Conservation (phyloP, 2,329 filamentous ascomycete species). For the Zymoseptoria pseudotritici region DNA sequence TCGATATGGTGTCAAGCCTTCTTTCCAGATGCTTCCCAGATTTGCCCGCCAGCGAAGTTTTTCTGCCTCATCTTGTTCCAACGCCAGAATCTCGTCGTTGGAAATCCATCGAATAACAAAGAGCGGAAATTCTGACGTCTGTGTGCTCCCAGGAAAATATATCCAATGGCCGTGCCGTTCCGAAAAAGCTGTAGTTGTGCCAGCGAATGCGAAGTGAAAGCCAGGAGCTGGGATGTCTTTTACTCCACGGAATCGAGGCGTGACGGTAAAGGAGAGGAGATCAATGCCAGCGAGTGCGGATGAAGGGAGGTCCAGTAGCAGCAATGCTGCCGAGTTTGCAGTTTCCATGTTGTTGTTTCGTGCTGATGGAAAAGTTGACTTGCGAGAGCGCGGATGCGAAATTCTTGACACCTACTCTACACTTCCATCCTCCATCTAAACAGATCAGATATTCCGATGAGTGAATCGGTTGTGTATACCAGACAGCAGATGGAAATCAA, state of each 20-base stretch:
- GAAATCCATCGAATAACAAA: constrained; percentile 52
- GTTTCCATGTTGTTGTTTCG: constrained; percentile 17
- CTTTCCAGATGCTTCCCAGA: constrained; percentile 49
- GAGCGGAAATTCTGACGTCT: constrained; percentile 26
- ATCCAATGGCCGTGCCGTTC: constrained; percentile 54
- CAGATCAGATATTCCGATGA: background rate
- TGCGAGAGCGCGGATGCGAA: background rate
- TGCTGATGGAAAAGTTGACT: background rate
- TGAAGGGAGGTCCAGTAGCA: constrained; percentile 40
- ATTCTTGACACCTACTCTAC: background rate
- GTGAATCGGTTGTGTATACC: background rate
- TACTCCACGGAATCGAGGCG: constrained; percentile 54
- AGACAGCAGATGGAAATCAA: too few species aligned
- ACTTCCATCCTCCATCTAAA: background rate
- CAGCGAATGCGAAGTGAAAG: constrained; percentile 55
- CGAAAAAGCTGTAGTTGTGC: constrained; percentile 51
- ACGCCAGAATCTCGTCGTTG: constrained; percentile 38
- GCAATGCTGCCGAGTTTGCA: constrained; percentile 21
- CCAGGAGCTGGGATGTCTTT: constrained; percentile 48
- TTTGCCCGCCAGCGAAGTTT: constrained; percentile 48
- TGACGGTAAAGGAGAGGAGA: constrained; percentile 55
- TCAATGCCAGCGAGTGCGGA: constrained; percentile 48
- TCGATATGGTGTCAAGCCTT: constrained; percentile 43
- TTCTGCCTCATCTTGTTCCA: constrained; percentile 36
- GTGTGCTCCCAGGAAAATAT: constrained; percentile 39